phyloP scores from a whole-genome alignment of 2,329 filamentous ascomycete species.

The Fusarium sp. region DNA sequence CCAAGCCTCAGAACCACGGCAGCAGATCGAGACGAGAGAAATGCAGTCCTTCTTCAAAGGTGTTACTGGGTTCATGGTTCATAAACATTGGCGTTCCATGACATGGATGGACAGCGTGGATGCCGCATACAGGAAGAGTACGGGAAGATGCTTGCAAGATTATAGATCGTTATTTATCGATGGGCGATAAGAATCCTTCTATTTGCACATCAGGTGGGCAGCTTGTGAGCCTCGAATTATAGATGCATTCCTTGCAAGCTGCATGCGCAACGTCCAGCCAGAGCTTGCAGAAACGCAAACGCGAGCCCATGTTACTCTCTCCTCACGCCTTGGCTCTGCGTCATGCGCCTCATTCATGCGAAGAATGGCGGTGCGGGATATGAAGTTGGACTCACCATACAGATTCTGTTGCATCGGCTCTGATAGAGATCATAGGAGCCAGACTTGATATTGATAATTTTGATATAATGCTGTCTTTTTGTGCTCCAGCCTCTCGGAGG shows the following conservation, averaged over 20 bases:
- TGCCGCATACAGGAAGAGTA: not conserved
- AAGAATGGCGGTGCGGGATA: constrained; percentile 1
- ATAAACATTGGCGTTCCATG: not conserved
- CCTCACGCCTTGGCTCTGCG: constrained; percentile 8
- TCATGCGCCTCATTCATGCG: constrained; percentile 16
- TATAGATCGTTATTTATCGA: not conserved
- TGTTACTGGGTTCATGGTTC: not conserved
- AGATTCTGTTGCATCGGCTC: not conserved
- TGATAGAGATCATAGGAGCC: not conserved
- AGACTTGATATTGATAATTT: not conserved
- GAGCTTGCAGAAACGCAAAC: constrained; percentile 32
- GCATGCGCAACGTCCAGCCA: constrained; percentile 21
- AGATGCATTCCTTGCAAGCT: constrained; percentile 22
- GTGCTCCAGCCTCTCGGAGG: constrained; percentile 4
- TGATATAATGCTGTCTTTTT: not conserved
- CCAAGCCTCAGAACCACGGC: not conserved
- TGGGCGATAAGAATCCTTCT: constrained; percentile 2
- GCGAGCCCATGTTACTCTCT: constrained; percentile 21
- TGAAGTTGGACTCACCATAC: not conserved
- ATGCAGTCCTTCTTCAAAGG: not conserved
- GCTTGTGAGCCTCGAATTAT: constrained; percentile 20
- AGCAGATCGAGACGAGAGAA: not conserved
- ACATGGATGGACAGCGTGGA: not conserved
- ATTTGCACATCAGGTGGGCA: constrained; percentile 4
- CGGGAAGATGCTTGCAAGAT: not conserved